Evolutionary conservation across 2,329 filamentous ascomycete genomes (phyloP).

Genomic region (Neopestalotiopsis sp.): DNA sequence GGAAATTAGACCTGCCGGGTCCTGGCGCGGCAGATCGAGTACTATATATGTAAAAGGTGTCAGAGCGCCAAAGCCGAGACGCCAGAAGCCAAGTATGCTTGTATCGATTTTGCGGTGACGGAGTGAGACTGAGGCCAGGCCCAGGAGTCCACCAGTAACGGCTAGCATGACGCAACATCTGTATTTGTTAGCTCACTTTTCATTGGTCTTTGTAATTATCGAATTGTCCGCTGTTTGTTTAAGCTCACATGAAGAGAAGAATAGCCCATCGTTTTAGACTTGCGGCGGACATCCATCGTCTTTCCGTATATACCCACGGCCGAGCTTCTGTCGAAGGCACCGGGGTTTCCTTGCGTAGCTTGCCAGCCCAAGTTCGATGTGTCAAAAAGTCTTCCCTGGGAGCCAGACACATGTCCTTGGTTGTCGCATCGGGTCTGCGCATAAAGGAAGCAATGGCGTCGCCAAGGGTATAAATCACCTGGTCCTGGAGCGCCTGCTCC

Average conservation of each 20-base stretch:
- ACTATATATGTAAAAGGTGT: constrained; percentile 33
- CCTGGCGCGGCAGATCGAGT: constrained; percentile 28
- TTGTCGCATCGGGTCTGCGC: constrained; percentile 28
- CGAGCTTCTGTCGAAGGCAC: constrained; percentile 14
- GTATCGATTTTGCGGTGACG: constrained; percentile 22
- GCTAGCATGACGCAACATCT: constrained; percentile 22
- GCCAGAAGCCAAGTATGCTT: constrained; percentile 28
- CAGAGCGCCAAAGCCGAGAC: constrained; percentile 35
- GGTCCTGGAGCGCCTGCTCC: background rate
- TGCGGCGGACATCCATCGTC: constrained; percentile 20
- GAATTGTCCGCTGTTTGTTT: no score
- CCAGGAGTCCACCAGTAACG: constrained; percentile 20
- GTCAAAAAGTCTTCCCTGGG: constrained; percentile 24
- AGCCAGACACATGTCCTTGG: constrained; percentile 29
- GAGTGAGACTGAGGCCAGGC: constrained; percentile 21
- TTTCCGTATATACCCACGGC: constrained; percentile 12
- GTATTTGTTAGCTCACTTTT: constrained; percentile 2
- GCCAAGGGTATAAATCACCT: constrained; percentile 31
- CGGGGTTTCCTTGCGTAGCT: constrained; percentile 16
- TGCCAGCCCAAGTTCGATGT: constrained; percentile 13
- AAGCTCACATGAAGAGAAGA: constrained; percentile 16
- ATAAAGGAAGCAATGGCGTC: constrained; percentile 35
- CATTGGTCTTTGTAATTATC: no score
- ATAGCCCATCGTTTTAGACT: constrained; percentile 21
- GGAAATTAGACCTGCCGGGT: constrained; percentile 33